Evolutionary conservation across 768 basidiomycete species (phyloP), one percentile per base, ranked within the genome.

Genomic region (Termitomyces sp.): DNA sequence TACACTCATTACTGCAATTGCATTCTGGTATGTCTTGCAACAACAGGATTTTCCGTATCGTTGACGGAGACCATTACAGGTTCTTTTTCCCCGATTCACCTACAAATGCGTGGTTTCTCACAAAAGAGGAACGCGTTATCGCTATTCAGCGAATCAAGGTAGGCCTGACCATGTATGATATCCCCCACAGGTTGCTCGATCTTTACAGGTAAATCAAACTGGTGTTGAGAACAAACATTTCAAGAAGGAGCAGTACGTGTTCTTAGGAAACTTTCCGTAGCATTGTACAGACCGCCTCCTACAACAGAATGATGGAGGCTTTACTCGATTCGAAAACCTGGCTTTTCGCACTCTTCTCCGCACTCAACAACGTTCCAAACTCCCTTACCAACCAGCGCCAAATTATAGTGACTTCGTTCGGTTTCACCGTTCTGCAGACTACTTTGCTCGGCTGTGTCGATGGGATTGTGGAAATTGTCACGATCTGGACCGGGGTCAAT

Each of bases 211-310:
- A n/a, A 66, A 66, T 56, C 52, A 92, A 80, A 87, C 87, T 0
- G 90, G 90, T 31, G 80, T 90, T 10, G 90, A 91, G 70, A 91
- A 89, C 66, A 92, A 92, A 64, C 78, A 78, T 53, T 92, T 88
- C 72, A 92, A 92, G 73, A 82, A 76, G 53, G 86, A 89, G 37
- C 90, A 92, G 88, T 89, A 55, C 60, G 86, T 77, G 8, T 39
- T 37, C 4, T 12, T 24, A 18, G 22, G 20, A 32, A 16, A 22
- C 22, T 39, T 51, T 20, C 18, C 22, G 5, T 16, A 14, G n/a
- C 20, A 22, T 3, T 29, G 14, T 4, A 42, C 20, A 51, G n/a
- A 61, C 24, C n/a, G 10, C 6, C 31, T 18, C 39, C 16, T 9
- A 24, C 22, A 18, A 37, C 64, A 88, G 87, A 68, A 79, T 90